These are phyloP conservation scores for Deinandra increscens DNA, from an alignment of 129 eudicot species.

Conservation along the genomic window DNA sequence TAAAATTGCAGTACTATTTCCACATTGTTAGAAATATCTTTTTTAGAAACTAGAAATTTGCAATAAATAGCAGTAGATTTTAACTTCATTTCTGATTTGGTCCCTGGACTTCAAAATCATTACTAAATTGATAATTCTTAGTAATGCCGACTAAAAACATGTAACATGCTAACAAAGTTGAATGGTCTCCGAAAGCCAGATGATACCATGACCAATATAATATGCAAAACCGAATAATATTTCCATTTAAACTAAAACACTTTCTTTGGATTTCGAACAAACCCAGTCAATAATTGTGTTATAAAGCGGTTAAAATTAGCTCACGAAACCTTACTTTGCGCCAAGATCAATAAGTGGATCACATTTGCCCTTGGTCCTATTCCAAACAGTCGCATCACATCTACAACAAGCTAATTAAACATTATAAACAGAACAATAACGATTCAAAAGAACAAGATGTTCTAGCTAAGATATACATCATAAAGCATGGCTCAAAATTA, in stretches of 20 bases:
- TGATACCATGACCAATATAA: background rate
- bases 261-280: background rate
- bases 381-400: slow-evolving; percentile 96
- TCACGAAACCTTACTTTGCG: slow-evolving; percentile 67
- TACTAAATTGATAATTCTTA: background rate
- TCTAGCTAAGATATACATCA: slow-evolving; percentile 1
- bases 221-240: slow-evolving; percentile 1
- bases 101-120: background rate
- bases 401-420: slow-evolving; percentile 43
- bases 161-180: background rate
- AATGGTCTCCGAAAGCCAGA: background rate
- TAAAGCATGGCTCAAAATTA: background rate
- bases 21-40: background rate
- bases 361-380: slow-evolving; percentile 96
- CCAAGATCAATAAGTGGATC: slow-evolving; percentile 88
- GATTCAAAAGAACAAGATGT: background rate
- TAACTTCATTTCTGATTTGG: background rate
- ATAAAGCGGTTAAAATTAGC: slow-evolving; percentile 9
- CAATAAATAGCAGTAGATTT: background rate
- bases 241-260: background rate
- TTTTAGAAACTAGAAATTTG: no score
- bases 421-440: slow-evolving; percentile 8
- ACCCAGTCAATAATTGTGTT: background rate
- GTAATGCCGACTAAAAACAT: background rate
- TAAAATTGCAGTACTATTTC: background rate